These are phyloP conservation scores for Beauveria bassiana DNA, from an alignment of 2,329 filamentous ascomycete genomes.

Conservation along the genomic window DNA sequence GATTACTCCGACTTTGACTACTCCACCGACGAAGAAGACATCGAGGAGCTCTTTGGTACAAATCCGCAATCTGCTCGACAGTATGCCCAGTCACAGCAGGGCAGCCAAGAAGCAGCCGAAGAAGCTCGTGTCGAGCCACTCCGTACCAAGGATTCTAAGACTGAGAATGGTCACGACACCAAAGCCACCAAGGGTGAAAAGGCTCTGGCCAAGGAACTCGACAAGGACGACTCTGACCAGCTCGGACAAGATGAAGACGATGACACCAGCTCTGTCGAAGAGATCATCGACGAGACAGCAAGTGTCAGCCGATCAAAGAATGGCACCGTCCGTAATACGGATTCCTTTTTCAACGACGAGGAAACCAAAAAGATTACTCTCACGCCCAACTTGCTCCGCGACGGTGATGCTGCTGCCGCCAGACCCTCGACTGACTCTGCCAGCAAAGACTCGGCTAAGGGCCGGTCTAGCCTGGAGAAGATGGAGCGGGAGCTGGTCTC, in stretches of 20 bases:
- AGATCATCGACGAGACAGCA: slow-evolving; percentile 47
- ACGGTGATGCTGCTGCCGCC: slow-evolving; percentile 54
- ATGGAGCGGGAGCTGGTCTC: slow-evolving; percentile 43
- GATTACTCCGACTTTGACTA: slow-evolving; percentile 85
- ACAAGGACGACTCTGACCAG: slow-evolving; percentile 4
- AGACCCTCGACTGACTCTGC: slow-evolving; percentile 41
- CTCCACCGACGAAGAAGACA: slow-evolving; percentile 63
- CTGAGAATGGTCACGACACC: neutral
- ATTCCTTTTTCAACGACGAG: slow-evolving; percentile 95
- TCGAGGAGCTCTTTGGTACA: slow-evolving; percentile 36
- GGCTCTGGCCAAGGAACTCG: neutral
- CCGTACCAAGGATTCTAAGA: slow-evolving; percentile 1
- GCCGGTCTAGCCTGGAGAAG: slow-evolving; percentile 67
- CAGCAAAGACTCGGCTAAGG: slow-evolving; percentile 40
- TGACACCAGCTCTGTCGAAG: slow-evolving; percentile 54
- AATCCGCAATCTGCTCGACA: slow-evolving; percentile 16
- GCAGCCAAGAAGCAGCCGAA: slow-evolving; percentile 20
- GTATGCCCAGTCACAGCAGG: slow-evolving; percentile 20
- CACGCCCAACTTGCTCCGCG: slow-evolving; percentile 83
- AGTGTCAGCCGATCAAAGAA: slow-evolving; percentile 63
- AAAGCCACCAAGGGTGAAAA: neutral
- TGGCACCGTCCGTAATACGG: slow-evolving; percentile 80
- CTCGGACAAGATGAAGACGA: slow-evolving; percentile 12
- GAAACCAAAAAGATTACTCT: slow-evolving; percentile 97
- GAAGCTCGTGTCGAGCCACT: slow-evolving; percentile 3